Conservation (phyloP, 1,139 yeast species). For the Spathaspora sp. region DNA sequence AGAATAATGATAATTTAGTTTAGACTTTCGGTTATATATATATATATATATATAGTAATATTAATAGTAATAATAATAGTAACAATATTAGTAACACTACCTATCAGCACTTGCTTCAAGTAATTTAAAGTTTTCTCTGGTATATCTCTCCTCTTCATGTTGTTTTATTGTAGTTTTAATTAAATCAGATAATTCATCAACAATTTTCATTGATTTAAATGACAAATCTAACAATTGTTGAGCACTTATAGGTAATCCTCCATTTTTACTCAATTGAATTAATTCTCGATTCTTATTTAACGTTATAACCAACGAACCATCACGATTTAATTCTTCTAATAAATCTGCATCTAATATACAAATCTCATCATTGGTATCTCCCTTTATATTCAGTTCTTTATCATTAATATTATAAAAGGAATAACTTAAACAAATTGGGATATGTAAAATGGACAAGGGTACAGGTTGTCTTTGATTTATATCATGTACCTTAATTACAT, state of each 20-base stretch:
- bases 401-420: slow-evolving; percentile 72
- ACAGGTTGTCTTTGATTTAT: slow-evolving; percentile 83
- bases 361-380: slow-evolving; percentile 57
- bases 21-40: slow-evolving; percentile 2
- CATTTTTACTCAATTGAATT: slow-evolving; percentile 86
- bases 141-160: slow-evolving; percentile 47
- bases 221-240: slow-evolving; percentile 66
- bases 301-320: slow-evolving; percentile 81
- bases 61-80: background rate
- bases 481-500: slow-evolving; percentile 62
- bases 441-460: slow-evolving; percentile 78
- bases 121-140: slow-evolving; percentile 27
- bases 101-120: slow-evolving; percentile 42
- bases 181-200: slow-evolving; percentile 61
- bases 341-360: slow-evolving; percentile 74
- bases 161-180: slow-evolving; percentile 57
- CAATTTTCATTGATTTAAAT: slow-evolving; percentile 62
- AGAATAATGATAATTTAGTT: slow-evolving; percentile 14
- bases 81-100: slow-evolving; percentile 11
- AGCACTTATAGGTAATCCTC: slow-evolving; percentile 86
- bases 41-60: background rate
- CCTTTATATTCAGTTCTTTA: slow-evolving; percentile 67
- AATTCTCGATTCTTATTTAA: slow-evolving; percentile 86
- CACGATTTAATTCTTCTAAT: slow-evolving; percentile 74
- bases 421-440: slow-evolving; percentile 90